A percentile compares a stretch with the other conserved stretches of the same genome.
These are phyloP conservation scores for Talaromyces nanjingensis DNA, from an alignment of 495 filamentous ascomycete genomes.

Conservation along the genomic window DNA sequence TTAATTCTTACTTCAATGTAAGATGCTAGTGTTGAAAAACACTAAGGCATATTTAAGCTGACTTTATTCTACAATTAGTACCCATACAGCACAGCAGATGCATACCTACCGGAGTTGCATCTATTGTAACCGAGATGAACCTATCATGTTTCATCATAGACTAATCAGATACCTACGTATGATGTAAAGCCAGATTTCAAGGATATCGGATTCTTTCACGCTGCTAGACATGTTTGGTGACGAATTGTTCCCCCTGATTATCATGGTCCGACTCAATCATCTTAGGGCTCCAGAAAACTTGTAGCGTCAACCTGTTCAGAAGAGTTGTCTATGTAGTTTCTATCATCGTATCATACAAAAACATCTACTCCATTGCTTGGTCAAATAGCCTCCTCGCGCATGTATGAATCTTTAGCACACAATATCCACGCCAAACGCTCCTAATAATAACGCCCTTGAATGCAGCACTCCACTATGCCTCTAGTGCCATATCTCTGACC, in stretches of 20 bases:
- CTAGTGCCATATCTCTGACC: neutral
- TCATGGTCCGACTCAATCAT: neutral
- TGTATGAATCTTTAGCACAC: neutral
- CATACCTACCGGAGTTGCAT: neutral
- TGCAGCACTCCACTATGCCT: neutral
- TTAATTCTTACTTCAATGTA: neutral
- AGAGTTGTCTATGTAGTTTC: neutral
- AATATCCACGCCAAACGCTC: neutral
- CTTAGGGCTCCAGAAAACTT: neutral
- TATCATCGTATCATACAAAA: neutral
- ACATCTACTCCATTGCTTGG: neutral
- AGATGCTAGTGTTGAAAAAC: neutral
- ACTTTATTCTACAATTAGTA: neutral
- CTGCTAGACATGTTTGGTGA: neutral
- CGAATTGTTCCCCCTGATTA: neutral
- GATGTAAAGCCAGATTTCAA: neutral
- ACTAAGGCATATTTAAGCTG: neutral
- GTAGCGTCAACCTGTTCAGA: neutral
- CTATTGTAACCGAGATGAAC: neutral
- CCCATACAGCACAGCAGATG: neutral
- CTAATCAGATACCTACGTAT: neutral
- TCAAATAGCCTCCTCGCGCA: neutral
- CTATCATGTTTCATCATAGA: neutral
- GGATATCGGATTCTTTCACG: neutral
- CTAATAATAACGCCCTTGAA: neutral